These are phyloP conservation scores for Protoeuglena noctilucae DNA, from an alignment of 139 green algal genomes.

Conservation along the genomic window DNA sequence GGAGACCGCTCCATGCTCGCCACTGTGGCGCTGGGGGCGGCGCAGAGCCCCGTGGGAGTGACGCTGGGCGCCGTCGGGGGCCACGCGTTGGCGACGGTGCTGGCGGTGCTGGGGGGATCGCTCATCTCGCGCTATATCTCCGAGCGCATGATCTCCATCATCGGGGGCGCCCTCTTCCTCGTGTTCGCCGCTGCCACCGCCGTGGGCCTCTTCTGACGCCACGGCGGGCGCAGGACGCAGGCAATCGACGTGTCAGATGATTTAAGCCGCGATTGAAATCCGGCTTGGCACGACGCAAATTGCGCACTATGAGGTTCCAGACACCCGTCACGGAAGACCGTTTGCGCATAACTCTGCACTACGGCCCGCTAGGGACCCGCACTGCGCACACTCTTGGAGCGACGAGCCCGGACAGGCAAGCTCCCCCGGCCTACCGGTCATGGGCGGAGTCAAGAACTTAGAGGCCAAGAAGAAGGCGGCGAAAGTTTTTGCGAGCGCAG, in stretches of 20 bases:
- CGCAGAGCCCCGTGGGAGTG: constrained; percentile 75
- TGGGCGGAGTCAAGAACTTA: constrained; percentile 49
- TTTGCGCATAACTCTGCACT: no score
- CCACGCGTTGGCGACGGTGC: constrained; percentile 70
- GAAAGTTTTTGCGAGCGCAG: constrained; percentile 28
- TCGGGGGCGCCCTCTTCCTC: constrained; percentile 72
- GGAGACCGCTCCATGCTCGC: constrained; percentile 90
- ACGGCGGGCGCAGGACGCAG: no score
- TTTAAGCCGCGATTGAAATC: no score
- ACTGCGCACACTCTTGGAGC: no score
- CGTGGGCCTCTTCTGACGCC: constrained; percentile 35
- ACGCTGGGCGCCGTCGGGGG: constrained; percentile 66
- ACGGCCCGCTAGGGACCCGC: no score
- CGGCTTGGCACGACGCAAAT: no score
- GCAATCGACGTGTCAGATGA: no score
- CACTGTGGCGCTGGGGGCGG: constrained; percentile 81
- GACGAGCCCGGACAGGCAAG: no score
- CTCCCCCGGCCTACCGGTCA: no score
- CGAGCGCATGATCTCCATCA: constrained; percentile 64
- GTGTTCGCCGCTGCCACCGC: constrained; percentile 70
- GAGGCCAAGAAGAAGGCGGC: constrained; percentile 49
- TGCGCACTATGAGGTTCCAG: no score
- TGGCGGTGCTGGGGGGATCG: constrained; percentile 76
- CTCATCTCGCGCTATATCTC: constrained; percentile 68
- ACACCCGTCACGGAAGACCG: no score